phyloP scores from a whole-genome alignment of 345 rosid genomes.

The Balakata baccata region DNA sequence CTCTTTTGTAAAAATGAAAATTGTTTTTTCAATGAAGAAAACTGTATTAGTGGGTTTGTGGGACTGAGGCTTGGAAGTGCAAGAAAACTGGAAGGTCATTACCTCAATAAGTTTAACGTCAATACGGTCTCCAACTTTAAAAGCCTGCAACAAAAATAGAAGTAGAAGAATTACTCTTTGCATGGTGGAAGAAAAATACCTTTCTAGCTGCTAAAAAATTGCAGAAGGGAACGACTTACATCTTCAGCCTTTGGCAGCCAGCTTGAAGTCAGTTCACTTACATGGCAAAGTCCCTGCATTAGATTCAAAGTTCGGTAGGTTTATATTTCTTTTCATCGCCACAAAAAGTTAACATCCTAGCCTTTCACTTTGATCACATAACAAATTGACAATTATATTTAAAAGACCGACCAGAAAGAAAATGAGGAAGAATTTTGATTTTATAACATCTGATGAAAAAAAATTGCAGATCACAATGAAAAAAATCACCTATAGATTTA shows the following conservation, averaged over 20 bases:
- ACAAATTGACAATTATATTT: neutral
- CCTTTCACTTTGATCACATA: neutral
- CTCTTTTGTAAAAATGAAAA: neutral
- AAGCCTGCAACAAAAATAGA: constrained; percentile 46
- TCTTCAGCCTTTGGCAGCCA: constrained; percentile 98
- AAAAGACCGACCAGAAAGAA: neutral
- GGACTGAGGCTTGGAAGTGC: neutral
- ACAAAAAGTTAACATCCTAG: neutral
- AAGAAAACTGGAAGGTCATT: constrained; percentile 16
- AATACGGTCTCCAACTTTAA: constrained; percentile 80
- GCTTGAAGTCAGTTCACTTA: constrained; percentile 80
- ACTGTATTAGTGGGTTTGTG: neutral
- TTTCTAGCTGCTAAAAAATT: neutral
- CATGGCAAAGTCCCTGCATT: constrained; percentile 90
- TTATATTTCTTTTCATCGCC: neutral
- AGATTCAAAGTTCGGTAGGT: constrained; percentile 13
- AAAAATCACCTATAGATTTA: neutral
- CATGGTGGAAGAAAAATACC: neutral
- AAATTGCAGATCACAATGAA: neutral
- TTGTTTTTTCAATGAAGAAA: neutral
- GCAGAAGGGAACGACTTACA: constrained; percentile 43
- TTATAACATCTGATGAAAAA: neutral
- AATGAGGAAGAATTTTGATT: neutral
- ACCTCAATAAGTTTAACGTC: constrained; percentile 98
- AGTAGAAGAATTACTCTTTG: neutral